A percentile compares a stretch with the other conserved stretches of the same genome.
phyloP scores from a whole-genome alignment of 2,329 filamentous ascomycete species.

The Decorospora gaudefroyi region DNA sequence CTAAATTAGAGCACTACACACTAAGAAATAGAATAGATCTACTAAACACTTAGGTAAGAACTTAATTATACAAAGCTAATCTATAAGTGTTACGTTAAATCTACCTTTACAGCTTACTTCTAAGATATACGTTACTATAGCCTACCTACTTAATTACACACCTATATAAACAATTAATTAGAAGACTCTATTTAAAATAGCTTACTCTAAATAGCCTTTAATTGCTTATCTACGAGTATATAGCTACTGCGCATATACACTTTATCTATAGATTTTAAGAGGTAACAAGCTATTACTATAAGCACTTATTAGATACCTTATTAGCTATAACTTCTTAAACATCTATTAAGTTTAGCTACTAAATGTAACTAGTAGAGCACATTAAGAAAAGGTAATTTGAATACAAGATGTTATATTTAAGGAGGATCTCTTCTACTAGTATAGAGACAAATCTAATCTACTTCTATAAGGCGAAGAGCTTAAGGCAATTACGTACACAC shows the following conservation, averaged over 20 bases:
- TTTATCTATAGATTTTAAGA: no score
- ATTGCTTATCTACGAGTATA: slow-evolving; percentile 13
- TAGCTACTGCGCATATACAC: slow-evolving; percentile 19
- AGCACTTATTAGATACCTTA: no score
- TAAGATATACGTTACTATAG: slow-evolving; percentile 13
- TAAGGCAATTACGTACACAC: background rate
- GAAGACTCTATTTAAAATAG: slow-evolving; percentile 25
- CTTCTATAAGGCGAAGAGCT: slow-evolving; percentile 1
- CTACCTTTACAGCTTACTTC: slow-evolving; percentile 11
- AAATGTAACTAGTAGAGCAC: slow-evolving; percentile 1
- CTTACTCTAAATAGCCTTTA: slow-evolving; percentile 13
- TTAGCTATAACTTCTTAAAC: no score
- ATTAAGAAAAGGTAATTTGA: no score
- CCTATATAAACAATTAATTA: slow-evolving; percentile 10
- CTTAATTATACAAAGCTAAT: slow-evolving; percentile 9
- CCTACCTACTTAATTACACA: slow-evolving; percentile 21
- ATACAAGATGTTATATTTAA: no score
- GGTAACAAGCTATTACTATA: no score
- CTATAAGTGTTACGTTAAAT: slow-evolving; percentile 5
- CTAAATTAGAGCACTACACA: slow-evolving; percentile 7
- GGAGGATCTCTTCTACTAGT: slow-evolving; percentile 3
- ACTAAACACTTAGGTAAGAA: slow-evolving; percentile 15
- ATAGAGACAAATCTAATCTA: background rate
- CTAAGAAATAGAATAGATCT: slow-evolving; percentile 16
- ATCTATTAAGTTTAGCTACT: no score